Evolutionary conservation across 495 filamentous ascomycete species (phyloP).

Genomic region (Arthonia radiata): DNA sequence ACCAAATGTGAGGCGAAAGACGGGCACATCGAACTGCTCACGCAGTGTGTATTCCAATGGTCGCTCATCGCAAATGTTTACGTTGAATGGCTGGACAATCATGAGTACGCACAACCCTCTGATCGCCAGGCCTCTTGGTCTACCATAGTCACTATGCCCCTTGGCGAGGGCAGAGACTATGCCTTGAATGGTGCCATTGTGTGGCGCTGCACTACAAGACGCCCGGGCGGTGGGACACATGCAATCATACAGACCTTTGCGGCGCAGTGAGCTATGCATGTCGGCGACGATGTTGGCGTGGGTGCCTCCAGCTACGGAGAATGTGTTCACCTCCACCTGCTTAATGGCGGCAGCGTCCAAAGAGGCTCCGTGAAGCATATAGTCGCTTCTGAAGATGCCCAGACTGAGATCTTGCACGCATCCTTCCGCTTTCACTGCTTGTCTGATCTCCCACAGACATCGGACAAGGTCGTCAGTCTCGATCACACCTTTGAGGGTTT

Average conservation of each 20-base stretch:
- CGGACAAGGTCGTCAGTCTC: slow-evolving; percentile 3
- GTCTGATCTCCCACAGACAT: slow-evolving; percentile 5
- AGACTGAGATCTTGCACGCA: slow-evolving; percentile 4
- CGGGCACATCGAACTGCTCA: slow-evolving; percentile 3
- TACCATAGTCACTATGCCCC: slow-evolving; percentile 4
- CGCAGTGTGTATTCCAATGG: slow-evolving; percentile 8
- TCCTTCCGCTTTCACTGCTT: slow-evolving; percentile 1
- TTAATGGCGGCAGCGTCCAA: slow-evolving; percentile 2
- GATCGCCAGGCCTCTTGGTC: too few species aligned
- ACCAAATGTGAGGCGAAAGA: slow-evolving; percentile 5
- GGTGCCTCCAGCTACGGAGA: slow-evolving; percentile 7
- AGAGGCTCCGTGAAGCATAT: slow-evolving; percentile 11
- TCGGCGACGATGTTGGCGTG: slow-evolving; percentile 4
- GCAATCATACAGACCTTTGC: background rate
- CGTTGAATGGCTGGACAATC: slow-evolving; percentile 8
- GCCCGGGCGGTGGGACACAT: background rate
- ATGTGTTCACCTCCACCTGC: slow-evolving; percentile 11
- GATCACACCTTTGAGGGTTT: slow-evolving; percentile 2
- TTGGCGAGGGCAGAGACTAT: slow-evolving; percentile 3
- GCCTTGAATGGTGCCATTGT: slow-evolving; percentile 2
- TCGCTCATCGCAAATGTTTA: slow-evolving; percentile 10
- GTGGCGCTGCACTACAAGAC: too few species aligned
- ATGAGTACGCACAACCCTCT: too few species aligned
- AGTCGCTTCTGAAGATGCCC: slow-evolving; percentile 7
- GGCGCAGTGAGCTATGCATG: slow-evolving; percentile 7